These are phyloP conservation scores for Tricholoma hemisulphureum DNA, from an alignment of 768 basidiomycete species.

Conservation along the genomic window DNA sequence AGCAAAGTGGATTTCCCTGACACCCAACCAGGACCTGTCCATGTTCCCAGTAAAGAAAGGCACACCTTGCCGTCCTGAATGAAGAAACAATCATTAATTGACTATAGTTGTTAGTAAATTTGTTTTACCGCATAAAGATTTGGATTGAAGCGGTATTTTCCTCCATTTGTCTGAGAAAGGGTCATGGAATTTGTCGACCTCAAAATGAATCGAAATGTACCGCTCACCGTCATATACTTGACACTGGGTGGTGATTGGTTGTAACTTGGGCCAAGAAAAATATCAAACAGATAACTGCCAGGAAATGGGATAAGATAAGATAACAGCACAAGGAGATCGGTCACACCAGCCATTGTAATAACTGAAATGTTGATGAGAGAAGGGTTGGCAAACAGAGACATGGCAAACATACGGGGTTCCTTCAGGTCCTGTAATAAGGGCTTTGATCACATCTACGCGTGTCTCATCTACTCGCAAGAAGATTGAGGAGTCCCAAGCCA, in stretches of 20 bases:
- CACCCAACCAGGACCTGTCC: constrained; percentile 93
- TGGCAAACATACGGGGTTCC: constrained; percentile 75
- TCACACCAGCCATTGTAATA: constrained; percentile 89
- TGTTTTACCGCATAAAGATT: constrained; percentile 84
- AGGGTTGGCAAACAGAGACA: background rate
- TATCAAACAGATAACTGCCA: constrained; percentile 68
- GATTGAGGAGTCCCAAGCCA: constrained; percentile 92
- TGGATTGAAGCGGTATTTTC: constrained; percentile 89
- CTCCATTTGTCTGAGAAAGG: constrained; percentile 68
- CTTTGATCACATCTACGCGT: constrained; percentile 89
- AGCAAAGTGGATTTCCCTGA: constrained; percentile 86
- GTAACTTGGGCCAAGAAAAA: constrained; percentile 87
- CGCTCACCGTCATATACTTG: constrained; percentile 59
- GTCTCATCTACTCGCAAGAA: constrained; percentile 92
- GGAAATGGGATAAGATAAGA: background rate
- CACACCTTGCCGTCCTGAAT: constrained; percentile 90
- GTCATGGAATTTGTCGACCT: background rate
- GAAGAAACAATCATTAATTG: background rate
- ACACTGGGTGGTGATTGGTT: constrained; percentile 80
- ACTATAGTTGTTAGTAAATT: background rate
- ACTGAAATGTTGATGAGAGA: constrained; percentile 34
- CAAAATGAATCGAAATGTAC: background rate
- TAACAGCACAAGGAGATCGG: constrained; percentile 5
- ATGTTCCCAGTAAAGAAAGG: constrained; percentile 86
- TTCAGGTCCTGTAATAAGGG: constrained; percentile 89